Base-by-base conservation (phyloP, 176 grass and related monocot species). In the Oryza brachyantha region DNA sequence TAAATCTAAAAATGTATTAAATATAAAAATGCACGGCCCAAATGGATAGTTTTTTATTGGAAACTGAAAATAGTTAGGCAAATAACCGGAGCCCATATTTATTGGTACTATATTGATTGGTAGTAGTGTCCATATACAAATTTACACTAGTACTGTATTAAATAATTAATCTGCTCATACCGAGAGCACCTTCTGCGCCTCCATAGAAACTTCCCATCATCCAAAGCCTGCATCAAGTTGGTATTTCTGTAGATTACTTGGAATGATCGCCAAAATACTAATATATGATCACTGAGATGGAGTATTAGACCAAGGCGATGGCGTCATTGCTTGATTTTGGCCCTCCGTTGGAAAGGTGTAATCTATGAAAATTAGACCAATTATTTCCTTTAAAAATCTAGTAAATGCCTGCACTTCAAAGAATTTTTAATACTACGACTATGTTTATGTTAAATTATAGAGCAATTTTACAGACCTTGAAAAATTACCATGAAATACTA, bases 141-240 rank as follows among this genome's bases (percentile, higher is more conserved):
- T 21, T 57, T 57, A 59, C 39, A 57, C 27, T 32, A n/a, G n/a
- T 16, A 10, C n/a, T n/a, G 14, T n/a, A 62, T 41, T 13, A 41
- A 60, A 55, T 24, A 57, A 81, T 65, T 61, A 46, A 67, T 79
- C 50, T 67, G 54, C 68, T 68, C 62, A 21, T 55, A 52, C 58
- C 80, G 69, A 88, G 80, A 29, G 75, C 75, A 79, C 72, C 86
- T 88, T 79, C 39, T 79, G 75, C 75, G 57, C 41, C 61, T 61
- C 75, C 58, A 65, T 65, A 70, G 74, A 87, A 83, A 72, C 74
- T 78, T 83, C 85, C 58, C 74, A 50, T 39, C 46, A 4, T 78
- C 66, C 74, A 60, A 87, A 31, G 79, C 73, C 66, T 60, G 46
- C 48, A 45, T 38, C 68, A 73, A 57, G n/a, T 55, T 13, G 19